Evolutionary conservation across 768 basidiomycete species (phyloP).

Genomic region (Cantharellus anzutake): DNA sequence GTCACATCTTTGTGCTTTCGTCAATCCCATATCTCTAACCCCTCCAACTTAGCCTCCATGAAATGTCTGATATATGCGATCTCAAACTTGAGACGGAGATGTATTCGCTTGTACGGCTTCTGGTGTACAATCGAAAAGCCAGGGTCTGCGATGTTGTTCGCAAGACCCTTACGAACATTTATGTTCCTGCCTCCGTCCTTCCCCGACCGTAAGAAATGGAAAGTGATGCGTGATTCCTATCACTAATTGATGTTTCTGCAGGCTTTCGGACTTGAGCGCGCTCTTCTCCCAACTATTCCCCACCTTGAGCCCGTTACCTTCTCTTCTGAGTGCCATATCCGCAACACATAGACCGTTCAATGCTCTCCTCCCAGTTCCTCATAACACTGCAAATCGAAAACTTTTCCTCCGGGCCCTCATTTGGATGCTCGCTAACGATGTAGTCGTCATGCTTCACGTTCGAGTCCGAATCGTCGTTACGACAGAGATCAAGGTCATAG

Average conservation of each 20-base stretch:
- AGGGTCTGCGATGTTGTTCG: constrained; percentile 80
- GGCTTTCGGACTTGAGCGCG: constrained; percentile 32
- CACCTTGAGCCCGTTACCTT: constrained; percentile 48
- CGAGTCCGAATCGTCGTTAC: constrained; percentile 72
- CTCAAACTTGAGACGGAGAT: constrained; percentile 72
- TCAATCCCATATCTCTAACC: background rate
- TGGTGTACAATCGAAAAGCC: constrained; percentile 78
- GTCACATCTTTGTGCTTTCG: constrained; percentile 15
- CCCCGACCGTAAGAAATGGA: constrained; percentile 33
- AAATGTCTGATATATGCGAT: constrained; percentile 62
- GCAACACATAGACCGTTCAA: constrained; percentile 49
- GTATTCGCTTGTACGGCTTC: constrained; percentile 79
- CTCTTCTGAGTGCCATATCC: constrained; percentile 59
- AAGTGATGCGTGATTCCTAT: constrained; percentile 6
- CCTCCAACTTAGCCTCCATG: constrained; percentile 34
- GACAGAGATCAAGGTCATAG: constrained; percentile 49
- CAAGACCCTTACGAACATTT: constrained; percentile 58
- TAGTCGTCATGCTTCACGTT: constrained; percentile 70
- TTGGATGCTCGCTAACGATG: constrained; percentile 80
- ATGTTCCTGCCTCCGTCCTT: constrained; percentile 50
- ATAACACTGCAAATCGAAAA: constrained; percentile 42
- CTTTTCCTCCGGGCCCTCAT: constrained; percentile 66
- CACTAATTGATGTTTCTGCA: constrained; percentile 13
- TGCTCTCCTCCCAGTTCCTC: constrained; percentile 34
- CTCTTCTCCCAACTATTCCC: constrained; percentile 48